Percentiles rank a stretch among this genome's conserved stretches.
These are phyloP conservation scores for Fraxinus floribunda DNA, from an alignment of 305 asterid genomes.

Conservation along the genomic window DNA sequence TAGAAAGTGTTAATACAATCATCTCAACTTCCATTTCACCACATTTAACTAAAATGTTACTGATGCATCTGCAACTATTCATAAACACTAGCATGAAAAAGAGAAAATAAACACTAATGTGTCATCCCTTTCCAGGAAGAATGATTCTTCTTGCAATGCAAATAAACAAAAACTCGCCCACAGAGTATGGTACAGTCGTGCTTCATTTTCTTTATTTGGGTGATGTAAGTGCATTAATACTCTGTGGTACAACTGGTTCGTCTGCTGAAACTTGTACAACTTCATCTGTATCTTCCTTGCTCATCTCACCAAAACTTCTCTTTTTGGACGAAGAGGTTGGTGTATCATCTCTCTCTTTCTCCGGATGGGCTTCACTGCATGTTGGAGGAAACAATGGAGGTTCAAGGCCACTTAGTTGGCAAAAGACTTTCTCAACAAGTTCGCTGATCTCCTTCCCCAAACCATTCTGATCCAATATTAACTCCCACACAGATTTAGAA, in stretches of 20 bases:
- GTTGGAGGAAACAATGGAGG: constrained; percentile 69
- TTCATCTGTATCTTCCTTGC: constrained; percentile 42
- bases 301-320: constrained; percentile 50
- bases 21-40: no score
- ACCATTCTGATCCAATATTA: constrained; percentile 79
- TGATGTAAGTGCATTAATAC: neutral
- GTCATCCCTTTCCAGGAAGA: constrained; percentile 5
- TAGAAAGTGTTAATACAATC: no score
- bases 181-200: neutral
- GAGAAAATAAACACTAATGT: neutral
- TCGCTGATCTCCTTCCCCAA: constrained; percentile 78
- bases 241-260: constrained; percentile 23
- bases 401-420: constrained; percentile 83
- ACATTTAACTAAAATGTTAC: no score
- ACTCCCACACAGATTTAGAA: constrained; percentile 84
- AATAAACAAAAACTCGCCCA: constrained; percentile 2
- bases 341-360: constrained; percentile 54
- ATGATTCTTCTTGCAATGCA: neutral
- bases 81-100: neutral
- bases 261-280: constrained; percentile 31
- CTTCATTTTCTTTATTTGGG: constrained; percentile 33
- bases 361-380: constrained; percentile 35
- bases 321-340: constrained; percentile 57
- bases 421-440: constrained; percentile 78
- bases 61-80: no score